These are phyloP conservation scores for Aspergillus pseudotamarii DNA, from an alignment of 2,329 filamentous ascomycete genomes.

Conservation along the genomic window DNA sequence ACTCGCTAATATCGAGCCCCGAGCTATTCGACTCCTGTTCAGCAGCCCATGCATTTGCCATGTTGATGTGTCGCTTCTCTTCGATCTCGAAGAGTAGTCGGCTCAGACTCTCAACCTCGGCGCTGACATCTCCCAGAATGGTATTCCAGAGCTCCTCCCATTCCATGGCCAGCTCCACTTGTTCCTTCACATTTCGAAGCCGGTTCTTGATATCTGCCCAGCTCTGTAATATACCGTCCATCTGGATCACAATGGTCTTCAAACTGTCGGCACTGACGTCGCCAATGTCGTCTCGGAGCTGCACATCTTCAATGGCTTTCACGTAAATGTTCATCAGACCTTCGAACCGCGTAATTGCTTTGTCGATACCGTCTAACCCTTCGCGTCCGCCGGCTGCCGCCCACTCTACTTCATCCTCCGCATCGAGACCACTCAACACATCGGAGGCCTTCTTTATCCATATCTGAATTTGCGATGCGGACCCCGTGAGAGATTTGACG, in stretches of 20 bases:
- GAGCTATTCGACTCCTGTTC: slow-evolving; percentile 55
- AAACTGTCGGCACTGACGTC: slow-evolving; percentile 72
- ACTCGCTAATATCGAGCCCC: slow-evolving; percentile 77
- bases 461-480: slow-evolving; percentile 86
- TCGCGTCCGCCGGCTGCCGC: slow-evolving; percentile 76
- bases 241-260: slow-evolving; percentile 75
- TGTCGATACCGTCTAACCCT: slow-evolving; percentile 59
- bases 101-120: slow-evolving; percentile 79
- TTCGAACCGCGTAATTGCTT: slow-evolving; percentile 80
- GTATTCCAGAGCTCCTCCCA: slow-evolving; percentile 98
- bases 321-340: slow-evolving; percentile 90
- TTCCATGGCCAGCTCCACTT: slow-evolving; percentile 97
- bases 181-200: slow-evolving; percentile 77
- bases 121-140: slow-evolving; percentile 89
- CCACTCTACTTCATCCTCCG: slow-evolving; percentile 98
- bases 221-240: slow-evolving; percentile 81
- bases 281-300: slow-evolving; percentile 74
- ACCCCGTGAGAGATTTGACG: slow-evolving; percentile 77
- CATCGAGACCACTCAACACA: slow-evolving; percentile 84
- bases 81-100: slow-evolving; percentile 96
- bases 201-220: slow-evolving; percentile 82
- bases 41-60: slow-evolving; percentile 53
- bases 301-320: slow-evolving; percentile 87
- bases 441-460: slow-evolving; percentile 94
- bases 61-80: slow-evolving; percentile 80